Base-by-base conservation (phyloP, 305 asterid genomes). In the Fraxinus dipetala region DNA sequence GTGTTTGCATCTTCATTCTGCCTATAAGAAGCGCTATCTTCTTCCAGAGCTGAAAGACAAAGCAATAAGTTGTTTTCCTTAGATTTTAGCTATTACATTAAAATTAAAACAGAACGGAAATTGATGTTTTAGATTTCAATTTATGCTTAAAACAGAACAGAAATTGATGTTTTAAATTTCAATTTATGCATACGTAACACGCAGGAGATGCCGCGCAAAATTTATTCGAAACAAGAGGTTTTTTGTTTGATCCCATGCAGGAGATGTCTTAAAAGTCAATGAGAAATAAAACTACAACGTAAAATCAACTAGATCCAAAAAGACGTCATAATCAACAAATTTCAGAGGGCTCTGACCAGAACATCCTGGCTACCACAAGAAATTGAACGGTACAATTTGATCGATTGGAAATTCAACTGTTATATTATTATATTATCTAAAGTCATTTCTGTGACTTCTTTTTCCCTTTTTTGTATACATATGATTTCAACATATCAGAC, bases 21-120 rank as follows among this genome's bases (percentile, higher is more conserved):
- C 72, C 83, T 83, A 59, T 59, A 59, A 36, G 72, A 72, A 83
- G 38, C 51, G 78, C 22, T 43, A 16, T 85, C 94, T 80, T 89
- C 92, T 81, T 83, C 81, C 22, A 86, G 31, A 80, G 87, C 91
- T 88, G 90, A 80, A 85, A n/a, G 69, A 77, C 59, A 77, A 26
- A 85, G 72, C 34, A 80, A 72, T 7, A 59, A 20, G 30, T 59
- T 54, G 24, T 54, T 54, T 54, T 54, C 63, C 63, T 54, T 54
- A 54, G 24, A 54, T 16, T 35, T 61, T 20, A 74, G 59, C 76
- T 69, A 80, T 31, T 32, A 65, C 1, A 79, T 38, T 75, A 74
- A 79, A 75, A 51, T 61, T 51, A 35, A 40, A 75, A 40, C 28
- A 35, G 74, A 13, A 45, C 9, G 67, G 22, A 34, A 43, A 4